Percentiles rank a stretch among this genome's conserved stretches.
These are phyloP conservation scores for Tetraselmis striata DNA, from an alignment of 139 green algal genomes.

Conservation along the genomic window DNA sequence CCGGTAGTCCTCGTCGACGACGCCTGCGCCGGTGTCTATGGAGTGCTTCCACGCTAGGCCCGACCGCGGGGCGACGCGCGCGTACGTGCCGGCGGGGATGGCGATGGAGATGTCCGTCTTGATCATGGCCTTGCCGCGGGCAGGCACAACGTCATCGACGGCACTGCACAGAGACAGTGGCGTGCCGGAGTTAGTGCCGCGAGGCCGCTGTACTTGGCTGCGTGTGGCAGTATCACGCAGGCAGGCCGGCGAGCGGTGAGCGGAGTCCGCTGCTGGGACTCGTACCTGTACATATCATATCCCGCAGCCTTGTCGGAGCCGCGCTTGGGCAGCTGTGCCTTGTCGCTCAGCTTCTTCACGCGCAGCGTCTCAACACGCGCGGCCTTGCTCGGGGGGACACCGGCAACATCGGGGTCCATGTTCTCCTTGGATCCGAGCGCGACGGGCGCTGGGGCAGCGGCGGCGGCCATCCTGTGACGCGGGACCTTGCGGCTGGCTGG, in stretches of 20 bases:
- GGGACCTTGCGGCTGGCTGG: too few relatives aligned
- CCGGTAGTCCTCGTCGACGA: slow-evolving; percentile 97
- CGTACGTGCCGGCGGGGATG: slow-evolving; percentile 88
- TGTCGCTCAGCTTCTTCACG: slow-evolving; percentile 79
- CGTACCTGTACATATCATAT: slow-evolving; percentile 88
- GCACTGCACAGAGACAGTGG: slow-evolving; percentile 48
- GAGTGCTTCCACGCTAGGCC: slow-evolving; percentile 92
- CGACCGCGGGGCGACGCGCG: slow-evolving; percentile 87
- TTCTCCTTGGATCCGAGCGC: not conserved
- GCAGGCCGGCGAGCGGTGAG: not conserved
- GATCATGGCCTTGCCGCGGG: slow-evolving; percentile 74
- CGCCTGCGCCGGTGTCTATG: slow-evolving; percentile 93
- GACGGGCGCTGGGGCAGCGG: not conserved
- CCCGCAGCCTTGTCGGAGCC: slow-evolving; percentile 79
- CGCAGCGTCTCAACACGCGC: slow-evolving; percentile 28
- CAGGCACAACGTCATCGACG: slow-evolving; percentile 75
- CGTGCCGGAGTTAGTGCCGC: not conserved
- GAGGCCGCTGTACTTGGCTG: not conserved
- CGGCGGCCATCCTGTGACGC: not conserved
- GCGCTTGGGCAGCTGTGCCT: slow-evolving; percentile 72
- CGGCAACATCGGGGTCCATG: not conserved
- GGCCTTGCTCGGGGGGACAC: not conserved
- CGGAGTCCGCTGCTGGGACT: too few relatives aligned
- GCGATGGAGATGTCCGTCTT: slow-evolving; percentile 85
- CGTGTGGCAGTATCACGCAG: not conserved